phyloP scores from a whole-genome alignment of 441 rosid genomes.

The Mallotus repandus region DNA sequence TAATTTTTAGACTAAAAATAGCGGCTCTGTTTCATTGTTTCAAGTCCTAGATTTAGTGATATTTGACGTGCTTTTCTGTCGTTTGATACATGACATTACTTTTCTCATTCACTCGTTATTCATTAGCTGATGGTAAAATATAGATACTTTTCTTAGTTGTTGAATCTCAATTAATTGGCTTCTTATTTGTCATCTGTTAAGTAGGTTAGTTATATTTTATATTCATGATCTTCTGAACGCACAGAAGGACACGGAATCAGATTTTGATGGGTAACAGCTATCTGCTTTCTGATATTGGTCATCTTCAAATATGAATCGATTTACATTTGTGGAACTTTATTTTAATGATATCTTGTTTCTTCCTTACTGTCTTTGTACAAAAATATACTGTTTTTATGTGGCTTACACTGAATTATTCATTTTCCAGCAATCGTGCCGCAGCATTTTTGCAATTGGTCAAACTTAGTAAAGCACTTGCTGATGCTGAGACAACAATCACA shows the following conservation, averaged over 20 bases:
- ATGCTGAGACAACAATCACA: slow-evolving; percentile 81
- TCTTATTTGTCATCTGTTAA: background rate
- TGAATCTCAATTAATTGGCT: background rate
- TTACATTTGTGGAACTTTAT: background rate
- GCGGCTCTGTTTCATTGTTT: background rate
- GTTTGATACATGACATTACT: too few species aligned
- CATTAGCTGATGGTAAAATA: too few species aligned
- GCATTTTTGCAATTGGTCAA: slow-evolving; percentile 85
- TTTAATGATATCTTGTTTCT: background rate
- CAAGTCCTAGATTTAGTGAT: background rate
- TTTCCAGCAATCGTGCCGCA: slow-evolving; percentile 89
- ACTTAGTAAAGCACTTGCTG: slow-evolving; percentile 88
- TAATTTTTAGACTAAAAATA: background rate
- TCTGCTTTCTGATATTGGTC: too few species aligned
- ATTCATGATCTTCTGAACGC: background rate
- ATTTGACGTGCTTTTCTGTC: background rate
- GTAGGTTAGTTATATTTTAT: too few species aligned
- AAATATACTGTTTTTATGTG: background rate
- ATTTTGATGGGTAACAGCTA: background rate
- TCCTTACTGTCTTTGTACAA: background rate
- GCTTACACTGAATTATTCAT: slow-evolving; percentile 12
- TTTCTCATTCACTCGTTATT: too few species aligned
- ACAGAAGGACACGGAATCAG: background rate
- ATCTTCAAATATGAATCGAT: background rate
- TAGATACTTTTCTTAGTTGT: background rate